These are phyloP conservation scores for Linum trigynum DNA, from an alignment of 345 rosid genomes.

Conservation along the genomic window DNA sequence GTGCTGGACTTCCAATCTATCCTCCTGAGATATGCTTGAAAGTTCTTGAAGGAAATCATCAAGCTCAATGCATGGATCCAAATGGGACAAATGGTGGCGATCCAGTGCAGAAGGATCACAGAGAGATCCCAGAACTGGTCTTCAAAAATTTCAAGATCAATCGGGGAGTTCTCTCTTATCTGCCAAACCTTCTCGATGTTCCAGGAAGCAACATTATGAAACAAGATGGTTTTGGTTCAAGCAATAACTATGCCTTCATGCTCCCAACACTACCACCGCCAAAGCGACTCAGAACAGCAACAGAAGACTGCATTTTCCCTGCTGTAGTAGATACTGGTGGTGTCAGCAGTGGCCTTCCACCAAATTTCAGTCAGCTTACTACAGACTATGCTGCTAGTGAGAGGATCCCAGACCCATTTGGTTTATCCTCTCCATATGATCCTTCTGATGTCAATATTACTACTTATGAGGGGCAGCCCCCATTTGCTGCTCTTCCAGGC, in stretches of 20 bases:
- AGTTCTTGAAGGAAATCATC: background rate
- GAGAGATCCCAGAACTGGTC: constrained; percentile 5
- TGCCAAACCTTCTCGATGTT: constrained; percentile 3
- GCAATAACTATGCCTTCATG: background rate
- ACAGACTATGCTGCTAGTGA: constrained; percentile 9
- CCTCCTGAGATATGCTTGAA: constrained; percentile 5
- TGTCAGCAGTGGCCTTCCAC: background rate
- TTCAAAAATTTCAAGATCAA: constrained; percentile 2
- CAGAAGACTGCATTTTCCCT: background rate
- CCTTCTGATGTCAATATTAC: constrained; percentile 12
- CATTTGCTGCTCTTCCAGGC: constrained; percentile 22
- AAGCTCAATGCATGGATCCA: background rate
- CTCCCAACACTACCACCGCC: constrained; percentile 1
- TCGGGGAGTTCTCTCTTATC: background rate
- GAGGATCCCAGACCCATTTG: constrained; percentile 7
- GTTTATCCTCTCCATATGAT: constrained; percentile 11
- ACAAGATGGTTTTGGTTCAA: background rate
- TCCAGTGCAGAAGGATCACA: background rate
- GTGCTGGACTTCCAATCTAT: constrained; percentile 10
- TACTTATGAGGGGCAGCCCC: constrained; percentile 15
- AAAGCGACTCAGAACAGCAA: constrained; percentile 5
- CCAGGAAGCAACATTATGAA: constrained; percentile 1
- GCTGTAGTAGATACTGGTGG: constrained; percentile 4
- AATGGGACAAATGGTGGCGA: background rate
- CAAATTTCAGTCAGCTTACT: background rate